Percentiles rank a stretch among this genome's conserved stretches.
phyloP scores from a whole-genome alignment of 106 monocot species.

The Dendrobium catenatum region DNA sequence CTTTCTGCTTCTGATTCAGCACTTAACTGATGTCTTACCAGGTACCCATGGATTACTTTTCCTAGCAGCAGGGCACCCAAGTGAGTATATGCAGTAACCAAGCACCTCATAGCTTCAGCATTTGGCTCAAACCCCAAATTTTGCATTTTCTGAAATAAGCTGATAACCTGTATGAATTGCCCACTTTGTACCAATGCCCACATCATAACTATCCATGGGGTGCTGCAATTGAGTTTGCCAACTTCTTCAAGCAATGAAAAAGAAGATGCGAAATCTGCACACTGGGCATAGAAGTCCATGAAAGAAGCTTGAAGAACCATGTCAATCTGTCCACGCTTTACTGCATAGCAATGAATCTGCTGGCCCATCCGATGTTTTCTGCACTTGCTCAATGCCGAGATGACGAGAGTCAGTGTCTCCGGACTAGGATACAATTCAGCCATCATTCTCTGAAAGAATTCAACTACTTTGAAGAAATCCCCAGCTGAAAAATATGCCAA shows the following conservation, averaged over 20 bases:
- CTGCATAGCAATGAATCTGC: constrained; percentile 33
- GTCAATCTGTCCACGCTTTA: constrained; percentile 42
- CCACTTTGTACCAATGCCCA: constrained; percentile 24
- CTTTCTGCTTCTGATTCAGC: neutral
- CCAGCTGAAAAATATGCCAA: constrained; percentile 29
- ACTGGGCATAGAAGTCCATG: constrained; percentile 50
- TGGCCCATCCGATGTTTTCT: constrained; percentile 23
- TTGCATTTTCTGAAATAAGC: constrained; percentile 25
- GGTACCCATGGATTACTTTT: constrained; percentile 37
- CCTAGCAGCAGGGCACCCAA: constrained; percentile 25
- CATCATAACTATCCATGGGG: constrained; percentile 33
- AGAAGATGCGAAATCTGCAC: constrained; percentile 24
- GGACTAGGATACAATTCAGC: constrained; percentile 19
- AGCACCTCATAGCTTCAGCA: constrained; percentile 17
- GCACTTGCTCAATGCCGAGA: constrained; percentile 30
- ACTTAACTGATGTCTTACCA: constrained; percentile 20
- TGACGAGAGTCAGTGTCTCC: constrained; percentile 38
- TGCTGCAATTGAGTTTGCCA: neutral
- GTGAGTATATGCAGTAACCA: constrained; percentile 21
- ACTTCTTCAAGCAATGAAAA: constrained; percentile 31
- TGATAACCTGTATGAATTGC: constrained; percentile 17
- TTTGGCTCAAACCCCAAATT: constrained; percentile 11
- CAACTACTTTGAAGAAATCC: constrained; percentile 13
- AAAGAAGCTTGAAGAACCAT: constrained; percentile 24
- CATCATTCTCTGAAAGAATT: constrained; percentile 31